phyloP scores from a whole-genome alignment of 495 filamentous ascomycete species.

The Aspergillus diversus region DNA sequence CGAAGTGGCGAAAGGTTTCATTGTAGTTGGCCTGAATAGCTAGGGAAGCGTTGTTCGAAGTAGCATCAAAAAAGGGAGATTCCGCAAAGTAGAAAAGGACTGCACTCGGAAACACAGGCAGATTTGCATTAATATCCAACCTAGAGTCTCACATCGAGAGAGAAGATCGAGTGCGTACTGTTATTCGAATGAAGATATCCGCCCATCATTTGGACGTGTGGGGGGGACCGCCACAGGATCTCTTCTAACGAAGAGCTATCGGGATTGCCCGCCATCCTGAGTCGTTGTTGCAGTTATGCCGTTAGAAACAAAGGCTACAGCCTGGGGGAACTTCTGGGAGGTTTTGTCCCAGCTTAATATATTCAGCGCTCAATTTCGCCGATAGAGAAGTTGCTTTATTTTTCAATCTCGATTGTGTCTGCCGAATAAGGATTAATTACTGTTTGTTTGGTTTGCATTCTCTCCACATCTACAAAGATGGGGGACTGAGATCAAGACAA shows the following conservation, averaged over 20 bases:
- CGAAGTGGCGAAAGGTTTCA: conserved; percentile 62
- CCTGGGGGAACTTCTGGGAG: neutral
- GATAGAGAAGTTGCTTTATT: no score
- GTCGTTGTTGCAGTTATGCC: neutral
- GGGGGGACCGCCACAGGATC: conserved; percentile 72
- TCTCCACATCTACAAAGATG: neutral
- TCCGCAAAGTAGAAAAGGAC: conserved; percentile 89
- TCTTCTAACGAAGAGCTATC: conserved; percentile 70
- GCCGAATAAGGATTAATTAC: neutral
- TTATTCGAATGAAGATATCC: conserved; percentile 56
- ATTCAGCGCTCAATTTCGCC: no score
- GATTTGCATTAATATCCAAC: neutral
- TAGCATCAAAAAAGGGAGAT: conserved; percentile 89
- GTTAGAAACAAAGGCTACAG: neutral
- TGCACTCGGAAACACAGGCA: conserved; percentile 13
- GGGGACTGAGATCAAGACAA: neutral
- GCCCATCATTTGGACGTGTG: conserved; percentile 61
- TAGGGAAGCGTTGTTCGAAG: conserved; percentile 83
- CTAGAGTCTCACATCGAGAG: neutral
- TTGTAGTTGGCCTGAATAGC: conserved; percentile 77
- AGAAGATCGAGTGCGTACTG: conserved; percentile 34
- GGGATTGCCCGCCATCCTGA: conserved; percentile 44
- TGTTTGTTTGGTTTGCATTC: conserved; percentile 21
- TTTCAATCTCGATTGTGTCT: neutral
- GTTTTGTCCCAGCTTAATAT: neutral